These are phyloP conservation scores for Narthecium ossifragum DNA, from an alignment of 106 monocot genomes.

Conservation along the genomic window DNA sequence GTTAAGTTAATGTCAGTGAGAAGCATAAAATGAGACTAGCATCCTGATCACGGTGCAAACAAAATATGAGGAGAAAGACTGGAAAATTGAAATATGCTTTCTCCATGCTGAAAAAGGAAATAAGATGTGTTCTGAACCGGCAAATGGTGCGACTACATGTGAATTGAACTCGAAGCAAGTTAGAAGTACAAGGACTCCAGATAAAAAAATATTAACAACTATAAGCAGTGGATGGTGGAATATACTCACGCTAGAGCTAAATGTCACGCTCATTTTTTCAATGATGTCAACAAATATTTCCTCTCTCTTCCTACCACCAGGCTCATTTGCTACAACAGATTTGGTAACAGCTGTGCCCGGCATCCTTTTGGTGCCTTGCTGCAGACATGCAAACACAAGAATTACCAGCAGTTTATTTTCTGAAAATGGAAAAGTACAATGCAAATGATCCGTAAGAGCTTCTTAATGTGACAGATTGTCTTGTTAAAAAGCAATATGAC, in stretches of 20 bases:
- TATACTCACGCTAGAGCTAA: conserved; percentile 95
- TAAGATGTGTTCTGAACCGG: no score
- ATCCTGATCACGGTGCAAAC: no score
- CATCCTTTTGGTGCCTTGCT: conserved; percentile 97
- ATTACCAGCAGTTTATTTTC: not conserved
- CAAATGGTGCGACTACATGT: no score
- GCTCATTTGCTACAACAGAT: conserved; percentile 93
- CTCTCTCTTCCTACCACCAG: conserved; percentile 93
- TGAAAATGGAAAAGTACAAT: no score
- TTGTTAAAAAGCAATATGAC: not conserved
- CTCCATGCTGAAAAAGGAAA: no score
- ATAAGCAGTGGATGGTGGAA: not conserved
- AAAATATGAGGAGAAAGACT: no score
- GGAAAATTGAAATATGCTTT: no score
- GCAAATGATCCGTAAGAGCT: no score
- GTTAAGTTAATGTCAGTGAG: conserved; percentile 1
- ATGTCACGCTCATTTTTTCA: conserved; percentile 98
- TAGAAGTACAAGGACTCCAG: not conserved
- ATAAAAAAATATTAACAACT: not conserved
- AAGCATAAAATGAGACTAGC: no score
- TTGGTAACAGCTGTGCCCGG: conserved; percentile 97
- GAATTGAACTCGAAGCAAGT: no score
- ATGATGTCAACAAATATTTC: conserved; percentile 99
- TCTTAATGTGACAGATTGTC: not conserved
- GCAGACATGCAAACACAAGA: conserved; percentile 12